Evolutionary conservation across 2,329 filamentous ascomycete genomes (phyloP).

Genomic region (Ophiosphaerella narmari): DNA sequence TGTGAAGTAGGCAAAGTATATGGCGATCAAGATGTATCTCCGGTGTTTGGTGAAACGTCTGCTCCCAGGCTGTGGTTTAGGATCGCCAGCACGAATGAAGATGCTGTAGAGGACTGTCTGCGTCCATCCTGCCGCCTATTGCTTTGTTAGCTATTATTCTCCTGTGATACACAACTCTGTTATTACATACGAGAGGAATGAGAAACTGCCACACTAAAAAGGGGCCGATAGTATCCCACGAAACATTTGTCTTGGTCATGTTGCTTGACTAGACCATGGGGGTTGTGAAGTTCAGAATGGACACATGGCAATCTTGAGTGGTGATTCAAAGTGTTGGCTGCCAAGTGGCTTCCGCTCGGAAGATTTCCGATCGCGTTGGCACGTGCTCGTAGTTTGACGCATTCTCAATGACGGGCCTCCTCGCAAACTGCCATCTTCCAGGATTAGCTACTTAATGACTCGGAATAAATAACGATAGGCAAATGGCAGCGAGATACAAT

Average conservation of each 20-base stretch:
- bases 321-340: too few relatives aligned
- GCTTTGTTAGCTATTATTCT: slow-evolving; percentile 16
- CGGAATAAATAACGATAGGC: too few relatives aligned
- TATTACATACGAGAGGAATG: slow-evolving; percentile 33
- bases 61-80: slow-evolving; percentile 71
- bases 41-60: slow-evolving; percentile 74
- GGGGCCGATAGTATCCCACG: slow-evolving; percentile 37
- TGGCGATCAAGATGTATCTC: slow-evolving; percentile 78
- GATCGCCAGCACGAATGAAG: slow-evolving; percentile 86
- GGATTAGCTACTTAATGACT: too few relatives aligned
- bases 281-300: not conserved
- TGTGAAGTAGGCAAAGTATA: slow-evolving; percentile 81
- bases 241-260: slow-evolving; percentile 32
- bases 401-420: too few relatives aligned
- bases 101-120: slow-evolving; percentile 86
- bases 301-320: too few relatives aligned
- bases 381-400: not conserved
- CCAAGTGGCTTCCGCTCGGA: not conserved
- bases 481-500: not conserved
- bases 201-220: slow-evolving; percentile 44
- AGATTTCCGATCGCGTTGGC: not conserved
- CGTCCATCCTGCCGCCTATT: slow-evolving; percentile 47
- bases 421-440: too few relatives aligned
- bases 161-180: not conserved
- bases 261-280: not conserved